Conservation (phyloP, 2,329 filamentous ascomycete genomes). For the Blastomyces percursus region DNA sequence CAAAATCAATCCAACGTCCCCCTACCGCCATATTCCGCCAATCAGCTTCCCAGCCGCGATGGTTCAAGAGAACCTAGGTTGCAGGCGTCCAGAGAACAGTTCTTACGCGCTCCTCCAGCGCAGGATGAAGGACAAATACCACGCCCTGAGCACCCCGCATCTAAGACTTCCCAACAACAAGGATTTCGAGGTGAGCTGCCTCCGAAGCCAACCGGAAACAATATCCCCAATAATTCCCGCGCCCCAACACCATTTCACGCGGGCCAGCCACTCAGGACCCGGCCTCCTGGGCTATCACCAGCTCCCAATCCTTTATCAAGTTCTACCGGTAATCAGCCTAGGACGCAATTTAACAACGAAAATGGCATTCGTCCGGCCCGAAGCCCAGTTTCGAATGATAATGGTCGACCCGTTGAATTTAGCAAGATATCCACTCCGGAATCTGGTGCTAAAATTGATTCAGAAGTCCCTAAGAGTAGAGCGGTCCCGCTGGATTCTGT, state of each 20-base stretch:
- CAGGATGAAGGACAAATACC: constrained; percentile 30
- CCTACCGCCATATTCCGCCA: constrained; percentile 15
- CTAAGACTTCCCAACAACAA: constrained; percentile 19
- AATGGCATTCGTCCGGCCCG: constrained; percentile 3
- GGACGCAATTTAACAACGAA: not conserved
- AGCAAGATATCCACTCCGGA: not conserved
- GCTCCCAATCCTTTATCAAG: constrained; percentile 5
- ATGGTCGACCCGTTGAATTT: not conserved
- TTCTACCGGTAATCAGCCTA: not conserved
- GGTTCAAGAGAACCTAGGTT: constrained; percentile 22
- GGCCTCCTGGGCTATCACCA: constrained; percentile 2
- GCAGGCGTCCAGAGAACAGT: constrained; percentile 28
- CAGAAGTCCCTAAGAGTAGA: not conserved
- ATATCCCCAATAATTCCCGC: not conserved
- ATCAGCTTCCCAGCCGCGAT: constrained; percentile 30
- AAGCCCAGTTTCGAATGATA: not conserved
- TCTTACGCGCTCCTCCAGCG: constrained; percentile 27
- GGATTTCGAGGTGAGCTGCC: constrained; percentile 19
- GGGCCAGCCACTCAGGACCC: constrained; percentile 6
- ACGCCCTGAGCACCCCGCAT: constrained; percentile 23
- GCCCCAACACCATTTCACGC: constrained; percentile 7
- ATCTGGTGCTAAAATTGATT: not conserved
- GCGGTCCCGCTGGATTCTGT: not conserved
- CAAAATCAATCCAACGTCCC: constrained; percentile 24
- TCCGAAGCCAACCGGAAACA: constrained; percentile 7